A percentile compares a stretch with the other conserved stretches of the same genome.
Conservation (phyloP, 345 rosid genomes). For the Citrus sinensis region DNA sequence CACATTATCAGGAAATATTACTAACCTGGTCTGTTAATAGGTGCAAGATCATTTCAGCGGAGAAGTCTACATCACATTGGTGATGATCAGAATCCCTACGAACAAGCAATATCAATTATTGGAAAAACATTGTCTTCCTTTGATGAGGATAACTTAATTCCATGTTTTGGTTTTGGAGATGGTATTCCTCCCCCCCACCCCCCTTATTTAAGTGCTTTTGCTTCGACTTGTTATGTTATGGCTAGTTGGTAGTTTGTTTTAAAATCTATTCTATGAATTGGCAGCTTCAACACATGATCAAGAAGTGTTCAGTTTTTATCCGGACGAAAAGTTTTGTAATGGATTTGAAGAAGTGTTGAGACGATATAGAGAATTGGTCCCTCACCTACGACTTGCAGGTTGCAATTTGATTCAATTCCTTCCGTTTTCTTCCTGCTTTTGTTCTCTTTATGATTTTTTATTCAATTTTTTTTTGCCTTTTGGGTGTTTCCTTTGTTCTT, state of each 20-base stretch:
- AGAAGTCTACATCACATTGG: constrained; percentile 77
- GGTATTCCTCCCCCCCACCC: constrained; percentile 33
- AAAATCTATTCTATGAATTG: constrained; percentile 4
- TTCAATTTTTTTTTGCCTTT: background rate
- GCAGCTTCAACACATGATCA: constrained; percentile 97
- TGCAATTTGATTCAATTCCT: background rate
- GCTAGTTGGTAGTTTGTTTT: background rate
- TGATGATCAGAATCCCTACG: constrained; percentile 72
- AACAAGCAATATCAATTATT: constrained; percentile 91
- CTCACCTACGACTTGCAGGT: constrained; percentile 87
- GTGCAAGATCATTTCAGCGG: constrained; percentile 71
- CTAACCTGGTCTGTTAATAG: constrained; percentile 23
- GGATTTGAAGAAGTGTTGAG: constrained; percentile 92
- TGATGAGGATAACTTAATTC: constrained; percentile 92
- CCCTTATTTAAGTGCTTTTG: background rate
- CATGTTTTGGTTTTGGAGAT: constrained; percentile 98
- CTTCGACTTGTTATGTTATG: background rate
- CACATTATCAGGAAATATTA: background rate
- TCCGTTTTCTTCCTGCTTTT: constrained; percentile 7
- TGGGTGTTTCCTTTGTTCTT: background rate
- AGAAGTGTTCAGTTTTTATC: constrained; percentile 81
- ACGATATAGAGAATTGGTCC: constrained; percentile 73
- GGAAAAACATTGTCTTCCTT: constrained; percentile 83
- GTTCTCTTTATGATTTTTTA: background rate
- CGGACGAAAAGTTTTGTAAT: constrained; percentile 69